Conservation (phyloP, 345 rosid genomes). For the Eutrema yunnanense region DNA sequence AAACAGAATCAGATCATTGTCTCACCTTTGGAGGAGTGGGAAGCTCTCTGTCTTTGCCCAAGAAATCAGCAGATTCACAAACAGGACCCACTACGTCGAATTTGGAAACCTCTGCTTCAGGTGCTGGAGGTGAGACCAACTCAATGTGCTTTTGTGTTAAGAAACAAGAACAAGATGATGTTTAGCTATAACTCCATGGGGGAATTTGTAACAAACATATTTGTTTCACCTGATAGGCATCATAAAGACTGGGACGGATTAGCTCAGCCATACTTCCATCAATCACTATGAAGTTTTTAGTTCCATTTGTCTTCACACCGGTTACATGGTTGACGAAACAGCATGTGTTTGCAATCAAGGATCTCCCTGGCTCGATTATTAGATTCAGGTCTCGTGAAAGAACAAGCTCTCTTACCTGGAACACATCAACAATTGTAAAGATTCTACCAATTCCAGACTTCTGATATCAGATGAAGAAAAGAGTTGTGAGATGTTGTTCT, state of each 20-base stretch:
- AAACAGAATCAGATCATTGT: background rate
- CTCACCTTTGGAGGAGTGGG: constrained; percentile 78
- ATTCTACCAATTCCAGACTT: background rate
- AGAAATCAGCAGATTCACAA: constrained; percentile 98
- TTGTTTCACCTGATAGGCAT: constrained; percentile 80
- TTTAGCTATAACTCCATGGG: background rate
- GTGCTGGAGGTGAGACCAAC: constrained; percentile 71
- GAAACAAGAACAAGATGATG: constrained; percentile 11
- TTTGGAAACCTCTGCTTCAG: constrained; percentile 53
- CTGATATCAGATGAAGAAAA: background rate
- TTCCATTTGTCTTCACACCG: constrained; percentile 94
- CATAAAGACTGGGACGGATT: constrained; percentile 97
- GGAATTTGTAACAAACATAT: background rate
- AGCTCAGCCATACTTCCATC: constrained; percentile 99
- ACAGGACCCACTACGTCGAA: constrained; percentile 99
- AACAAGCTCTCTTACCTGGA: constrained; percentile 84
- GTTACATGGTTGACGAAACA: constrained; percentile 88
- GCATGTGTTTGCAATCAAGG: constrained; percentile 92
- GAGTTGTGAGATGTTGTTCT: constrained; percentile 25
- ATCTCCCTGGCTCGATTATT: constrained; percentile 96
- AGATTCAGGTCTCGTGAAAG: constrained; percentile 69
- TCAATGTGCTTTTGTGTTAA: constrained; percentile 73
- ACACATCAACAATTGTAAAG: background rate
- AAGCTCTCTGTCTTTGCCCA: constrained; percentile 93
- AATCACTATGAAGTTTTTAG: constrained; percentile 83